Evolutionary conservation across 2,329 filamentous ascomycete species (phyloP).

Genomic region (Diaporthe caulivora): DNA sequence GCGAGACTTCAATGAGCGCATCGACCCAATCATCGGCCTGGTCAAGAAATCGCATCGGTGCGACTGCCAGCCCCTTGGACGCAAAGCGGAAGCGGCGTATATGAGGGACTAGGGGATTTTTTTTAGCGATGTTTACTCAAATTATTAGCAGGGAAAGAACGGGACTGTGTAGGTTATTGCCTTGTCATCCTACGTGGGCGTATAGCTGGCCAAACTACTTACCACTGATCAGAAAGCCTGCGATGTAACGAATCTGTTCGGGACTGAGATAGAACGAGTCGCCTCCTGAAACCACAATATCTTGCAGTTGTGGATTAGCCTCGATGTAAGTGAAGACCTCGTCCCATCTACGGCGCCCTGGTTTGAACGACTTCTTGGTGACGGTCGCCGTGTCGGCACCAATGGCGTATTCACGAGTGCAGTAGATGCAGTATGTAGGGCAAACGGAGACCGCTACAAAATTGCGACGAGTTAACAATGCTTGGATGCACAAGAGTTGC

Average conservation of each 20-base stretch:
- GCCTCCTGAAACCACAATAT: conserved; percentile 74
- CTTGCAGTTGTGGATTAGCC: conserved; percentile 60
- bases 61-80: conserved; percentile 71
- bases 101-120: conserved; percentile 58
- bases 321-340: conserved; percentile 69
- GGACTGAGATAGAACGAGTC: conserved; percentile 70
- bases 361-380: conserved; percentile 57
- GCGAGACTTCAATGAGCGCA: conserved; percentile 63
- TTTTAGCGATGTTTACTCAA: neutral
- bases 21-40: conserved; percentile 64
- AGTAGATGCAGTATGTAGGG: conserved; percentile 73
- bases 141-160: neutral
- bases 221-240: conserved; percentile 64
- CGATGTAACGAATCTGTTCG: conserved; percentile 65
- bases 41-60: conserved; percentile 67
- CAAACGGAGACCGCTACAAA: conserved; percentile 68
- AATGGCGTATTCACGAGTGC: conserved; percentile 71
- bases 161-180: neutral
- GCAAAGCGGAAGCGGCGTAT: conserved; percentile 72
- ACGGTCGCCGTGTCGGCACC: conserved; percentile 67
- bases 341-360: conserved; percentile 62
- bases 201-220: neutral
- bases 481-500: neutral
- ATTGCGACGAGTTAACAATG: neutral
- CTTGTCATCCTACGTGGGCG: neutral